These are phyloP conservation scores for Debaryomyces robertsiae DNA, from an alignment of 1,139 yeast genomes.

Conservation along the genomic window DNA sequence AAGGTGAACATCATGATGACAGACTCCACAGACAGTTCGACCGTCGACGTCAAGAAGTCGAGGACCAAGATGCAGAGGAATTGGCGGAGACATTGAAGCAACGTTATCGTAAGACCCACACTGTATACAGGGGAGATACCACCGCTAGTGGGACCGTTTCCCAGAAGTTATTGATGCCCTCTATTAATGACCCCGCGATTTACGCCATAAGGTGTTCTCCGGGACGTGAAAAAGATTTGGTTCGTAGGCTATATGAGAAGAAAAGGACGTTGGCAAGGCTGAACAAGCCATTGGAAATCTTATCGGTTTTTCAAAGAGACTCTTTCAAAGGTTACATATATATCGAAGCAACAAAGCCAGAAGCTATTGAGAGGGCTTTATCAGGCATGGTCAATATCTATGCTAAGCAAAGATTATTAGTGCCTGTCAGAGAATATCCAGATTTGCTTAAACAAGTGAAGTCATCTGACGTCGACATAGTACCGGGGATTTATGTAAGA, in stretches of 20 bases:
- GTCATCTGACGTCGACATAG: constrained; percentile 82
- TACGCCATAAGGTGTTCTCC: constrained; percentile 95
- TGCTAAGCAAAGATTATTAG: constrained; percentile 70
- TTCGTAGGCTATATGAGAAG: constrained; percentile 79
- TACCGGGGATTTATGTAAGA: constrained; percentile 91
- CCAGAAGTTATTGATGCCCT: constrained; percentile 89
- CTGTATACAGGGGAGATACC: constrained; percentile 85
- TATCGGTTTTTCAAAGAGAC: constrained; percentile 94
- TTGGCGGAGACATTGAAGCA: constrained; percentile 92
- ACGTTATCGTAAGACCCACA: constrained; percentile 85
- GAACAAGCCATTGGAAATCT: constrained; percentile 66
- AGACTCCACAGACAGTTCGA: constrained; percentile 90
- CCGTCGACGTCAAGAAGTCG: constrained; percentile 83
- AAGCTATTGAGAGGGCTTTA: constrained; percentile 87
- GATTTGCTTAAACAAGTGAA: constrained; percentile 89
- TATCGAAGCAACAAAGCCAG: constrained; percentile 90
- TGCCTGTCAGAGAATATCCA: constrained; percentile 95
- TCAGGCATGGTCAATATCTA: constrained; percentile 88
- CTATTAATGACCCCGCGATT: constrained; percentile 94
- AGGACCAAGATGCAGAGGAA: constrained; percentile 93
- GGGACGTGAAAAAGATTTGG: constrained; percentile 91
- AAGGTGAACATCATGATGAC: constrained; percentile 54
- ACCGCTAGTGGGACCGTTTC: constrained; percentile 78
- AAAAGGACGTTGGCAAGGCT: constrained; percentile 69
- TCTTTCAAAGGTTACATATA: constrained; percentile 89